These are phyloP conservation scores for Spathaspora gorwiae DNA, from an alignment of 805 yeast species.

Conservation along the genomic window DNA sequence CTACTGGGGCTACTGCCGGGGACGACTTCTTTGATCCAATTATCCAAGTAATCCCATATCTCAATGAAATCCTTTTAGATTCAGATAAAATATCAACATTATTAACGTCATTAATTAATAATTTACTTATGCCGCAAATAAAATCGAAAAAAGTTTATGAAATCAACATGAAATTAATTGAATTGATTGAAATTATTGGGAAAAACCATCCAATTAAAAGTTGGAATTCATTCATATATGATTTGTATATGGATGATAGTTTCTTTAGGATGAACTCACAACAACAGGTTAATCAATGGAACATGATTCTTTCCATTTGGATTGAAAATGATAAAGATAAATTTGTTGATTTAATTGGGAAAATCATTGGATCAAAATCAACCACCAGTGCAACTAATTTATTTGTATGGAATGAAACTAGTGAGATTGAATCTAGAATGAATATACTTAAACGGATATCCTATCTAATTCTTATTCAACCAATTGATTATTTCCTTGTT, in stretches of 20 bases:
- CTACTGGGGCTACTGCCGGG: conserved; percentile 9
- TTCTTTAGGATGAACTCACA: conserved; percentile 42
- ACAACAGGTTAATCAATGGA: conserved; percentile 42
- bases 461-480: conserved; percentile 58
- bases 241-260: conserved; percentile 55
- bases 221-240: conserved; percentile 66
- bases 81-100: conserved; percentile 54
- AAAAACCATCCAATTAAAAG: conserved; percentile 36
- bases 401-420: conserved; percentile 66
- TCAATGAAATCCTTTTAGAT: conserved; percentile 48
- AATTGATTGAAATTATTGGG: conserved; percentile 40
- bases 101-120: conserved; percentile 49
- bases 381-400: conserved; percentile 44
- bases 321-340: conserved; percentile 57
- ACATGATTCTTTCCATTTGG: conserved; percentile 57
- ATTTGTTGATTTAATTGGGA: conserved; percentile 34
- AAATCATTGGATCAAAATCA: conserved; percentile 38
- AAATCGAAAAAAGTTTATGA: conserved; percentile 40
- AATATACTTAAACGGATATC: conserved; percentile 58
- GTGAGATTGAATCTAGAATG: conserved; percentile 53
- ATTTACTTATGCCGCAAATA: conserved; percentile 48
- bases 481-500: conserved; percentile 51
- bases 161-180: conserved; percentile 38
- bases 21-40: conserved; percentile 43
- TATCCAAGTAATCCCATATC: conserved; percentile 24